These are phyloP conservation scores for Colletotrichum destructivum DNA, from an alignment of 2,329 filamentous ascomycete genomes.

Conservation along the genomic window DNA sequence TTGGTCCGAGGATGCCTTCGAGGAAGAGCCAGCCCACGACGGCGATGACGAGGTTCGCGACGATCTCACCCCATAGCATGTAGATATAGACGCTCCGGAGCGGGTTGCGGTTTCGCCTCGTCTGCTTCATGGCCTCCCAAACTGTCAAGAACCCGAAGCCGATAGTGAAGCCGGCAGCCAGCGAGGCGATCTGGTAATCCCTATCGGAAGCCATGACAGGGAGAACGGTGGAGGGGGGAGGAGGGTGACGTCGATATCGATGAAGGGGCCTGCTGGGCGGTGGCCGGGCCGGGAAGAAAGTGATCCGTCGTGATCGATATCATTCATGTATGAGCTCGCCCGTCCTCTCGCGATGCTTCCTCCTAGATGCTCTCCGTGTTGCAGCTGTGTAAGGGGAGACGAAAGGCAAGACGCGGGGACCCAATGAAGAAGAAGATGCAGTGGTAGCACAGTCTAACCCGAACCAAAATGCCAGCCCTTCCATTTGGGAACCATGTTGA, in stretches of 20 bases:
- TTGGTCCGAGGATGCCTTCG: constrained; percentile 51
- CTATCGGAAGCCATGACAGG: constrained; percentile 40
- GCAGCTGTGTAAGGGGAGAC: neutral
- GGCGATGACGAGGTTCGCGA: constrained; percentile 55
- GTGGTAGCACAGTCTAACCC: too few species aligned
- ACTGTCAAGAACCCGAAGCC: constrained; percentile 59
- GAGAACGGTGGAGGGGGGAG: too few species aligned
- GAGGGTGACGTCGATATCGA: too few species aligned
- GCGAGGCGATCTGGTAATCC: constrained; percentile 50
- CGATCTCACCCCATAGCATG: constrained; percentile 63
- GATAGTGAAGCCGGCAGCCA: constrained; percentile 53
- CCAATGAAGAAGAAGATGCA: neutral
- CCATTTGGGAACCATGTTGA: too few species aligned
- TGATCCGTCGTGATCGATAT: neutral
- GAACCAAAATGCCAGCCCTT: too few species aligned
- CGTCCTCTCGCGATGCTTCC: neutral
- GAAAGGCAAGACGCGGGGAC: neutral
- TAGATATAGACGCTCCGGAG: constrained; percentile 57
- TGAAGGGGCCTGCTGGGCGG: too few species aligned
- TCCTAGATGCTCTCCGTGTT: constrained; percentile 15
- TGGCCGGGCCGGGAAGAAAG: too few species aligned
- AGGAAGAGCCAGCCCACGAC: constrained; percentile 59
- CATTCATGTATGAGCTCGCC: neutral
- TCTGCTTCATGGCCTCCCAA: constrained; percentile 60
- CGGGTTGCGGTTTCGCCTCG: constrained; percentile 53